Conservation (phyloP, 73 alveolate genomes). For the Tetrahymena borealis region DNA sequence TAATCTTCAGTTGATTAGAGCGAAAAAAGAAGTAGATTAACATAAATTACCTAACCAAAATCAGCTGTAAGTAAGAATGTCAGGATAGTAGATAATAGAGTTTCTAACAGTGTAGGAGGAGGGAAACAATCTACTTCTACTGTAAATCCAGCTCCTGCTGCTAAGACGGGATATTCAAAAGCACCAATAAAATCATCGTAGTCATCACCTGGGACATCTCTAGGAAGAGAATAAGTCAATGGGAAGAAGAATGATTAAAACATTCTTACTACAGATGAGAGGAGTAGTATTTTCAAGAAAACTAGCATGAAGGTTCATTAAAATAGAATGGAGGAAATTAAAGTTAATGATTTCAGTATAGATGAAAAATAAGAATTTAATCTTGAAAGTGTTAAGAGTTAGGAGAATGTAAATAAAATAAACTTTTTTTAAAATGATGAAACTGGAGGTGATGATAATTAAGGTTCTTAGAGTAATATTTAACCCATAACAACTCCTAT, state of each 20-base stretch:
- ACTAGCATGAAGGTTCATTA: not conserved
- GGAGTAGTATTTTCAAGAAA: not conserved
- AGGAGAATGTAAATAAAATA: not conserved
- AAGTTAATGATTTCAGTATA: not conserved
- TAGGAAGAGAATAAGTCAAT: not conserved
- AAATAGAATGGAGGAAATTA: not conserved
- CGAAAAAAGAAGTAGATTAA: not conserved
- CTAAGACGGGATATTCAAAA: not conserved
- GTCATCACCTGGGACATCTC: not conserved
- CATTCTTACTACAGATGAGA: not conserved
- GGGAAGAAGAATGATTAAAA: not conserved
- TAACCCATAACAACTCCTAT: not conserved
- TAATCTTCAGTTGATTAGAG: not conserved
- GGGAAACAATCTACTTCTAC: not conserved
- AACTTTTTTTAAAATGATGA: not conserved
- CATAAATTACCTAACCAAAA: not conserved
- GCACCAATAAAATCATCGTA: not conserved
- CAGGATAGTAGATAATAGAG: not conserved
- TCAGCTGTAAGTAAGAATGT: not conserved
- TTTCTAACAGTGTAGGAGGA: not conserved
- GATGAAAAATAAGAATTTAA: not conserved
- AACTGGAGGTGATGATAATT: not conserved
- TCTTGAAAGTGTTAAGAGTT: not conserved
- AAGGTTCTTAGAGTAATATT: not conserved
- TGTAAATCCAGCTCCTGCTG: not conserved